phyloP scores from a whole-genome alignment of 2,329 filamentous ascomycete genomes.

The Botrytis deweyae region DNA sequence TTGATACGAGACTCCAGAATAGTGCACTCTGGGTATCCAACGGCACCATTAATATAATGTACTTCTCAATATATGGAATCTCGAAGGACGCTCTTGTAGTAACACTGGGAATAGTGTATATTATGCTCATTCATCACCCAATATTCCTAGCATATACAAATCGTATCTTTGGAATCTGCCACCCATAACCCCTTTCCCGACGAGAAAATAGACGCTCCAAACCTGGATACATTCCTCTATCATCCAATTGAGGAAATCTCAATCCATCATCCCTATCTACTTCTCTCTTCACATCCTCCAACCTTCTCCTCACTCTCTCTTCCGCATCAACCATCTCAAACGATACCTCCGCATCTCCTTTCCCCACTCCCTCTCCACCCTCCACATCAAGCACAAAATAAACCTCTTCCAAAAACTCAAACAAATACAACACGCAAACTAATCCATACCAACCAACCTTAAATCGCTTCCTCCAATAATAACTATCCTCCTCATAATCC shows the following conservation, averaged over 20 bases:
- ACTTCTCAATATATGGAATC: background rate
- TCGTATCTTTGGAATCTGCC: conserved; percentile 2
- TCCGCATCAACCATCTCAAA: conserved; percentile 14
- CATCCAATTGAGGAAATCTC: conserved; percentile 17
- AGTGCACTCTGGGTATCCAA: background rate
- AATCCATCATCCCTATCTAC: background rate
- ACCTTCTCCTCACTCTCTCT: background rate
- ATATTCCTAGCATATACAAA: conserved; percentile 19
- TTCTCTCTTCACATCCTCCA: background rate
- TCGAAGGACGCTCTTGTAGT: background rate
- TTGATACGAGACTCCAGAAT: background rate
- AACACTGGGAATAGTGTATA: background rate
- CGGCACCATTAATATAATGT: background rate
- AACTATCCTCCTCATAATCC: conserved; percentile 14
- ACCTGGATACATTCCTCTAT: conserved; percentile 13
- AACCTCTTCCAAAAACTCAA: conserved; percentile 14
- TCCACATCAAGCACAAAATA: conserved; percentile 18
- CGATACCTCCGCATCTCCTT: background rate
- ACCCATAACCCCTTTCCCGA: background rate
- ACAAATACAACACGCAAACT: background rate
- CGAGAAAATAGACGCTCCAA: conserved; percentile 1
- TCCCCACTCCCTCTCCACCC: background rate
- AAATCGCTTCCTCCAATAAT: background rate
- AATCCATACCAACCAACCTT: background rate
- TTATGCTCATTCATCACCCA: background rate